Evolutionary conservation across 129 eudicot genomes (phyloP).

Genomic region (Oenanthe sinensis): DNA sequence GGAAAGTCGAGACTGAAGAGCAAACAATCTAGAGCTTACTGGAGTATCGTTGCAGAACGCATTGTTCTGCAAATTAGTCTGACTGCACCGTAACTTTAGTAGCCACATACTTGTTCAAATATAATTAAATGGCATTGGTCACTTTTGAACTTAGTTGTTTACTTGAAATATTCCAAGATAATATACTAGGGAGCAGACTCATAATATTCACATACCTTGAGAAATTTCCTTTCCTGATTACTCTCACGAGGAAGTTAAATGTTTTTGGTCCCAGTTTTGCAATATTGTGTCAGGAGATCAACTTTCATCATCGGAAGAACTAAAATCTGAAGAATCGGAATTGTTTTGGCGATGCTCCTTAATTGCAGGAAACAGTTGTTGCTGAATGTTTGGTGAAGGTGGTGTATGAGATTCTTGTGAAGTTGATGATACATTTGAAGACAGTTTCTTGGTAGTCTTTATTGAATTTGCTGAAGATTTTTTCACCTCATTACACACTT

Average conservation of each 20-base stretch:
- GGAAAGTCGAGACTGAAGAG: background rate
- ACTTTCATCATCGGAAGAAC: slow-evolving; percentile 12
- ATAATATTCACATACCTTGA: background rate
- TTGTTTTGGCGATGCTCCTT: background rate
- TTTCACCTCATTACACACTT: slow-evolving; percentile 37
- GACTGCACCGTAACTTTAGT: background rate
- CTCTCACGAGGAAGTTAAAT: background rate
- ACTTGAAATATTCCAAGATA: no score
- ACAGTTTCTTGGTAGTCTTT: background rate
- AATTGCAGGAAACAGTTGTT: slow-evolving; percentile 13
- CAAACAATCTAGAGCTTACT: background rate
- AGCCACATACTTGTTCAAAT: slow-evolving; percentile 16
- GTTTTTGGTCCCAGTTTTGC: background rate
- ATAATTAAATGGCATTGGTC: background rate
- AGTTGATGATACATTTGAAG: background rate
- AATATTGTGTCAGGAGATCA: background rate
- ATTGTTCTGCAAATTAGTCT: slow-evolving; percentile 4
- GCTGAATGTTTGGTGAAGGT: slow-evolving; percentile 7
- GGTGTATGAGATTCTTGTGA: background rate
- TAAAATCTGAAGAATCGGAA: slow-evolving; percentile 4
- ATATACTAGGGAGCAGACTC: no score
- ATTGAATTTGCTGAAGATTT: slow-evolving; percentile 26
- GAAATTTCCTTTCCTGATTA: background rate
- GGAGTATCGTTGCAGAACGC: background rate
- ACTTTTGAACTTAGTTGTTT: background rate